Evolutionary conservation across 768 basidiomycete genomes (phyloP), one percentile per base, ranked within the genome.

Genomic region (Suillus hirtellus): DNA sequence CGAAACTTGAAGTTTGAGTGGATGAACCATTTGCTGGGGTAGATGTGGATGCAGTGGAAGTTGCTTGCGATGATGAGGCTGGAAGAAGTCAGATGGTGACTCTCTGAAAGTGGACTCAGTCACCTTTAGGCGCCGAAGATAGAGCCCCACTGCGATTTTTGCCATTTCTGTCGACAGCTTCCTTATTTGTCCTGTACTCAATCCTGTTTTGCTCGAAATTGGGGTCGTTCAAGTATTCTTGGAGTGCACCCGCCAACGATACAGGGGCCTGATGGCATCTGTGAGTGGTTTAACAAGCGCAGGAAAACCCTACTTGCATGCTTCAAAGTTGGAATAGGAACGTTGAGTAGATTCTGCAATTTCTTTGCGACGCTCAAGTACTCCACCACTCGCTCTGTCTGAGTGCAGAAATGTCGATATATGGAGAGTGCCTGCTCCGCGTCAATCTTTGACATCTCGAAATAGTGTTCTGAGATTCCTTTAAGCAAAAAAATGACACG

Each of bases 381-480:
- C 71, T 97, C 96, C 4, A 96, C 93, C 4, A 98, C 96, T 43
- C 81, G 81, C 70, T 98, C 95, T 0, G 96, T 95, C 75, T 99
- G 94, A 58, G 85, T 87, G 77, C 96, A 98, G 76, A 99, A 99
- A 64, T 90, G 86, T 61, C 94, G 92, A 79, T 99, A 99, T 65
- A 99, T 88, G 19, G 78, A 75, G 31, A 99, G 84, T 2, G 96
- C 92, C 38, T 91, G 87, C 43, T 84, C 78, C 0, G 96, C 97
- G 71, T 99, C 96, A n/a, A 88, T 76, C 66, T 92, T 90, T 0
- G 95, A 93, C 97, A 99, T 99, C 73, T 97, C 96, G 70, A 99
- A 98, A 76, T 97, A 99, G 77, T 96, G 91, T 71, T 98, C 97
- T 88, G 65, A 31, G 37, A 31, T 59, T 11, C 31, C 15, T 34